Conservation (phyloP, 2,329 filamentous ascomycete species). For the Cladosporium sp. region DNA sequence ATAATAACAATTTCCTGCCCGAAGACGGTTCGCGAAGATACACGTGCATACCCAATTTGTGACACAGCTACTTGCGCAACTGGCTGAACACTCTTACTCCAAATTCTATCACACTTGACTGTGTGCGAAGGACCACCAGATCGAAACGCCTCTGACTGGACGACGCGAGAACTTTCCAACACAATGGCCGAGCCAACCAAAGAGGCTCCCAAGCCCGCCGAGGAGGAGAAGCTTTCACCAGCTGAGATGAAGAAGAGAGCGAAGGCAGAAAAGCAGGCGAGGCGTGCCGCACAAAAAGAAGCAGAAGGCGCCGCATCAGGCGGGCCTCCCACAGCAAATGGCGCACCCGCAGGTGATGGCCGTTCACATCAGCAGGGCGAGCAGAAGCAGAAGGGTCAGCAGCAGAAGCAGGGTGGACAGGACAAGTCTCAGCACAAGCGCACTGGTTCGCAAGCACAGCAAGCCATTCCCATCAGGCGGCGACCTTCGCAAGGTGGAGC, state of each 20-base stretch:
- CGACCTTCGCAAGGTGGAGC: constrained; percentile 18
- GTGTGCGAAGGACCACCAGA: not conserved
- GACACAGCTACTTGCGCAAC: not conserved
- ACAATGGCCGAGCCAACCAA: constrained; percentile 14
- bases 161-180: not conserved
- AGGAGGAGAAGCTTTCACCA: constrained; percentile 57
- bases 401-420: constrained; percentile 29
- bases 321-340: constrained; percentile 17
- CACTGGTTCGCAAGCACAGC: constrained; percentile 15
- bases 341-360: constrained; percentile 17
- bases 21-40: not conserved
- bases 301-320: constrained; percentile 18
- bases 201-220: constrained; percentile 13
- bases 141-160: not conserved
- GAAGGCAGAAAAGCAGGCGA: constrained; percentile 86
- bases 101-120: not conserved
- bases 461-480: constrained; percentile 15
- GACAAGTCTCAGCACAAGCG: constrained; percentile 17
- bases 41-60: not conserved
- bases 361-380: constrained; percentile 31
- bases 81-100: not conserved
- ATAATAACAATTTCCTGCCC: not conserved
- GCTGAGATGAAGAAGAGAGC: constrained; percentile 84
- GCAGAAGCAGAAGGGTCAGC: constrained; percentile 29
- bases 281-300: constrained; percentile 55